Evolutionary conservation across 768 basidiomycete genomes (phyloP), one percentile per base, ranked within the genome.

Genomic region (Rhodosporidiobolus sp.): DNA sequence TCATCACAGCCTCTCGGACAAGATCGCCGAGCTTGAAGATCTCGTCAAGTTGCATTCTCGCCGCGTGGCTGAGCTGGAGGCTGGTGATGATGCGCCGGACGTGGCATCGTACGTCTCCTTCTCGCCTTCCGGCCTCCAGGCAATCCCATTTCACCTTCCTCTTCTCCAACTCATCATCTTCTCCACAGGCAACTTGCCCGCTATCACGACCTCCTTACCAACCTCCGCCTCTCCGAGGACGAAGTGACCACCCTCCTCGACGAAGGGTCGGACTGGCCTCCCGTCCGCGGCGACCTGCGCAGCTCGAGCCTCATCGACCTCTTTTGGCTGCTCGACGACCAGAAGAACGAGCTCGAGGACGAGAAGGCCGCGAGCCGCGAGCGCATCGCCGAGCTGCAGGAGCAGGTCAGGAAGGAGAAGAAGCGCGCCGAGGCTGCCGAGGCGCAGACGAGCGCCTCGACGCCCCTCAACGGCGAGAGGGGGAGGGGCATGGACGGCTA

Each of bases 261-360:
- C 3, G 46, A 46, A 7, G 70, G 59, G 1, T 1, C 32, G 0
- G 19, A 17, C 43, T 71, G 52, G 50, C 64, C 70, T 0, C 70
- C 38, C 19, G 24, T 64, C 19, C 52, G 50, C 63, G 34, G 16
- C n/a, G n/a, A 45, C 26, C 6, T 28, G 7, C 52, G 4, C 20
- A 5, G 2, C 19, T 12, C 28, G 22, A 32, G n/a, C 4, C 63
- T 65, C 45, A 22, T 56, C 43, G 70, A 71, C 53, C 53, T 60
- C 28, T 53, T 71, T 9, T 70, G 69, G 69, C 34, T 60, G 10
- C 28, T 70, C 43, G 50, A 49, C 24, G 69, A 70, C 49, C 45
- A 32, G 22, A 34, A 69, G 8, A 26, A 4, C 30, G 67, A 69
- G 46, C 30, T 30, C 26, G 43, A 56, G 6, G 52, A 61, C 3